Base-by-base conservation (phyloP, 2,329 filamentous ascomycete species). In the Aspergillus oerlinghausenensis region DNA sequence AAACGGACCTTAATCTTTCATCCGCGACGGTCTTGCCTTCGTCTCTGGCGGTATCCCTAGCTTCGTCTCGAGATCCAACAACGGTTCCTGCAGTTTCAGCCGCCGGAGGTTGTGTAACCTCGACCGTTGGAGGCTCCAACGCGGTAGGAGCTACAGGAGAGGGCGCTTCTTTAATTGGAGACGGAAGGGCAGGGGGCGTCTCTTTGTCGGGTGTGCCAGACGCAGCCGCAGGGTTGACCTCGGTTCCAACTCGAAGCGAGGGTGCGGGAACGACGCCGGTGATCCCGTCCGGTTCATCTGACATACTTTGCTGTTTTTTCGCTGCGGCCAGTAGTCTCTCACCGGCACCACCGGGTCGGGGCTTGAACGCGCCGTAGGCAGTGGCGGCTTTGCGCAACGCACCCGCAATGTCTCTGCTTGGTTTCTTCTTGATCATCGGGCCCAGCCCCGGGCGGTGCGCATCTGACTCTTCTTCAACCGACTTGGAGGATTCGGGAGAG, bases 371-470 rank as follows among this genome's bases (percentile, higher is more conserved):
- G 55, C 87, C 87, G 60, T 76, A 73, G 25, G 88, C 85, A 55
- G 82, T 85, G 0, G 90, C 91, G 25, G 91, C 91, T 73, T 91
- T 95, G 75, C 89, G 89, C 59, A 97, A 84, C 5, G 84, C 82
- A 38, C 84, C 87, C 21, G 89, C 89, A 65, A 94, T 80, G 55
- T 94, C 73, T n/a, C 80, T 82, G 60, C 83, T 86, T 1, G 86
- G 87, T 69, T 90, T 90, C 60, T 88, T 85, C 73, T 90, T 93
- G 66, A 97, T 88, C 92, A 96, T 96, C 1, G 92, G 90, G 0
- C 91, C 91, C 6, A 96, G 81, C 1, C 91, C 92, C 19, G 91
- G 90, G n/a, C 90, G 80, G 62, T 81, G 78, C 29, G 74, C 72
- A 48, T 82, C 80, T 28, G 82, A 82, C 73, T 65, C 76, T 73